Conservation (phyloP, 2,329 filamentous ascomycete genomes). For the Xylaria sp. region DNA sequence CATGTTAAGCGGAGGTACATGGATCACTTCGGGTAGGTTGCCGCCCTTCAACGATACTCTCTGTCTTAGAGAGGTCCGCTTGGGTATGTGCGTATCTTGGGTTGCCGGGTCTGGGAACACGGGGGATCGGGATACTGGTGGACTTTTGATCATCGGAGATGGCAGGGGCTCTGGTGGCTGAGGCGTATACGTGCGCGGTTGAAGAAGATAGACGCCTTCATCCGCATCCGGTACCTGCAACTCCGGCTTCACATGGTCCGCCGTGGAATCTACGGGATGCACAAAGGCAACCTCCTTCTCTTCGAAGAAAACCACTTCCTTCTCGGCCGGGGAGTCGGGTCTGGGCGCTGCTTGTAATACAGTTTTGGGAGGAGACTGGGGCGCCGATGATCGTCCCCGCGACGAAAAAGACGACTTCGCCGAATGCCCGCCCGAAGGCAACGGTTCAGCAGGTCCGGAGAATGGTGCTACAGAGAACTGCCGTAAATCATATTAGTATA, state of each 20-base stretch:
- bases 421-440: conserved; percentile 27
- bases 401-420: conserved; percentile 28
- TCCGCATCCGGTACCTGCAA: conserved; percentile 41
- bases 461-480: conserved; percentile 41
- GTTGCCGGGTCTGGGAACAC: conserved; percentile 1
- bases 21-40: conserved; percentile 58
- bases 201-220: conserved; percentile 57
- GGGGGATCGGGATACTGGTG: conserved; percentile 35
- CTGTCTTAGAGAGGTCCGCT: conserved; percentile 57
- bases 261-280: conserved; percentile 28
- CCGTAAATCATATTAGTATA: neutral
- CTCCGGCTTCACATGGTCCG: conserved; percentile 31
- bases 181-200: conserved; percentile 64
- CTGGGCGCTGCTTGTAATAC: conserved; percentile 33
- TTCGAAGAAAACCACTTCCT: conserved; percentile 39
- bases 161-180: conserved; percentile 54
- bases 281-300: conserved; percentile 32
- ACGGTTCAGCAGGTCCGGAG: conserved; percentile 34
- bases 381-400: conserved; percentile 30
- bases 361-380: conserved; percentile 33
- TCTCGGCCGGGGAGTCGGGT: conserved; percentile 35
- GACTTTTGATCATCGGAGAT: conserved; percentile 50
- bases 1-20: conserved; percentile 53
- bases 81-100: conserved; percentile 30
- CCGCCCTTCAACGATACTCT: conserved; percentile 59